phyloP scores from a whole-genome alignment of 768 basidiomycete species.

The Pisolithus microcarpus region DNA sequence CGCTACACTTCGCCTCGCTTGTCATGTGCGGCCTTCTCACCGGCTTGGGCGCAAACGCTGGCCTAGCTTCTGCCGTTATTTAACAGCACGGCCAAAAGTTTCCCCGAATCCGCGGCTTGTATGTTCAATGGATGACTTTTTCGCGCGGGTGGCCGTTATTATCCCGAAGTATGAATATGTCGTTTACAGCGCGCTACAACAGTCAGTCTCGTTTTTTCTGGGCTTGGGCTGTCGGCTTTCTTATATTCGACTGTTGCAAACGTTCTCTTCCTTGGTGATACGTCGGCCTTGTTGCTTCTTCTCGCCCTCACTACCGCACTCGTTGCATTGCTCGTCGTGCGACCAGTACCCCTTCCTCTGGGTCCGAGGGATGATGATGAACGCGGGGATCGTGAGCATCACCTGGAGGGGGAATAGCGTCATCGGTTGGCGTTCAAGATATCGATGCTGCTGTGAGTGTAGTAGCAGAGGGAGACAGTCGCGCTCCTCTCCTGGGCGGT shows the following conservation, averaged over 20 bases:
- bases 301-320: slow-evolving; percentile 74
- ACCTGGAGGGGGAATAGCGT: not conserved
- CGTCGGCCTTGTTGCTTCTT: slow-evolving; percentile 63
- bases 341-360: slow-evolving; percentile 46
- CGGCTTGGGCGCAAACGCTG: slow-evolving; percentile 66
- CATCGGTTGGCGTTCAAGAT: not conserved
- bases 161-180: not conserved
- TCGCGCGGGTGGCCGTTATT: too few species aligned
- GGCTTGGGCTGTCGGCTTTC: slow-evolving; percentile 83
- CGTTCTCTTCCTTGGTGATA: slow-evolving; percentile 62
- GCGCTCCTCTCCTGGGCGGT: not conserved
- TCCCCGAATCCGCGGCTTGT: slow-evolving; percentile 64
- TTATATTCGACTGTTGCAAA: slow-evolving; percentile 72
- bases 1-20: slow-evolving; percentile 40
- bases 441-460: not conserved
- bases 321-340: slow-evolving; percentile 56
- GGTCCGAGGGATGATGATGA: slow-evolving; percentile 24
- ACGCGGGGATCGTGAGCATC: not conserved
- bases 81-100: slow-evolving; percentile 77
- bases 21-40: slow-evolving; percentile 59
- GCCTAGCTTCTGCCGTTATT: slow-evolving; percentile 46
- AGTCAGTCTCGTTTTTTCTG: slow-evolving; percentile 70
- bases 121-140: slow-evolving; percentile 15
- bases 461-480: not conserved
- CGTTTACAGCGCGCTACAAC: slow-evolving; percentile 52